These are phyloP conservation scores for Naganishia vishniacii DNA, from an alignment of 768 basidiomycete species.

Conservation along the genomic window DNA sequence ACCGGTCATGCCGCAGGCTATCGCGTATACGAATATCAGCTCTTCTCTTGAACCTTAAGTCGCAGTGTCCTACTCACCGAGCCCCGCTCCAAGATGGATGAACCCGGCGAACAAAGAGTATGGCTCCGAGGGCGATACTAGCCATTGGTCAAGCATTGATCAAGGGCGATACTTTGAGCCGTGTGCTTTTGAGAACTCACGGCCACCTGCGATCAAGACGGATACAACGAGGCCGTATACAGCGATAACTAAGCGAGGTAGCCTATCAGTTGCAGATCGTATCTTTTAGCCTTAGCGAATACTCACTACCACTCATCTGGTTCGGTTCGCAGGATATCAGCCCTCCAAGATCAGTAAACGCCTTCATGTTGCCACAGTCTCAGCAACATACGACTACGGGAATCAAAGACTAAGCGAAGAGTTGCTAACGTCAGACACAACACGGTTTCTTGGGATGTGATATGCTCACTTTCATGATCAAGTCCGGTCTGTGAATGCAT, in stretches of 20 bases:
- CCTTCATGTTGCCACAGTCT: neutral
- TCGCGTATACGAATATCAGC: too few relatives aligned
- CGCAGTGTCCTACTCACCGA: slow-evolving; percentile 45
- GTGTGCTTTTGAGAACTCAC: neutral
- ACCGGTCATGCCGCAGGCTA: slow-evolving; percentile 81
- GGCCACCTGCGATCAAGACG: slow-evolving; percentile 71
- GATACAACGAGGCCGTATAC: slow-evolving; percentile 95
- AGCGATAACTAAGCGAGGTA: slow-evolving; percentile 59
- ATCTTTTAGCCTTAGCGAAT: slow-evolving; percentile 1
- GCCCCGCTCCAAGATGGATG: slow-evolving; percentile 83
- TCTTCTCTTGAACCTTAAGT: neutral
- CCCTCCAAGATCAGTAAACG: neutral
- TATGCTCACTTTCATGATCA: slow-evolving; percentile 77
- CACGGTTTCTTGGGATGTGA: too few relatives aligned
- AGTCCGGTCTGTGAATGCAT: slow-evolving; percentile 59
- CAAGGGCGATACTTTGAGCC: neutral
- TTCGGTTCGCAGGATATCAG: too few relatives aligned
- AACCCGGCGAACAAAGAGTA: slow-evolving; percentile 84
- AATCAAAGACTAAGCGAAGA: neutral
- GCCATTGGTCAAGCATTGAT: slow-evolving; percentile 41
- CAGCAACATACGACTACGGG: slow-evolving; percentile 15
- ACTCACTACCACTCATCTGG: slow-evolving; percentile 72
- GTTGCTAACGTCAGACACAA: too few relatives aligned
- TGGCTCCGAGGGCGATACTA: slow-evolving; percentile 58
- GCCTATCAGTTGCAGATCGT: neutral